Evolutionary conservation across 2,329 filamentous ascomycete species (phyloP).

Genomic region (Talaromyces sp.): DNA sequence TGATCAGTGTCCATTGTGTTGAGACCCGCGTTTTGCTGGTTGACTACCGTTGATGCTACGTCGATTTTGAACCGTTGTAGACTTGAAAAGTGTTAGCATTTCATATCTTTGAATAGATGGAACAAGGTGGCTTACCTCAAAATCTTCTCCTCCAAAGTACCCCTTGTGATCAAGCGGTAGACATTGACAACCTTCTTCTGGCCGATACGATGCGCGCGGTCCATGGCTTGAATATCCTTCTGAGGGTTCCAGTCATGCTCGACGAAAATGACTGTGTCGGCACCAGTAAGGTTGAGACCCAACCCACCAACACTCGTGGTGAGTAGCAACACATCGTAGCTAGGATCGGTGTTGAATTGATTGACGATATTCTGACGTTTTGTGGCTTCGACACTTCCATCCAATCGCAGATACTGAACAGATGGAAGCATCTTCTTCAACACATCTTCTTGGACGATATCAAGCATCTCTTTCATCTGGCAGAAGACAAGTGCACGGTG

Average conservation of each 20-base stretch:
- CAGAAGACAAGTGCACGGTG: slow-evolving; percentile 97
- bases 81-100: slow-evolving; percentile 43
- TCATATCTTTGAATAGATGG: too few species aligned
- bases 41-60: slow-evolving; percentile 95
- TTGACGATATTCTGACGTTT: slow-evolving; percentile 98
- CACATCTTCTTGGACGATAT: slow-evolving; percentile 96
- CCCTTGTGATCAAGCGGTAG: slow-evolving; percentile 91
- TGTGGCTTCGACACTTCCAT: slow-evolving; percentile 87
- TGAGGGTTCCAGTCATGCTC: slow-evolving; percentile 99
- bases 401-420: slow-evolving; percentile 89
- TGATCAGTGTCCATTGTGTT: slow-evolving; percentile 98
- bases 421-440: slow-evolving; percentile 85
- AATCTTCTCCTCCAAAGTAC: slow-evolving; percentile 98
- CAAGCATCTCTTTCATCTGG: slow-evolving; percentile 99
- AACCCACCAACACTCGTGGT: slow-evolving; percentile 95
- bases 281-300: slow-evolving; percentile 90
- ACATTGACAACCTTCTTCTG: slow-evolving; percentile 99
- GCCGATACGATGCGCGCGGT: slow-evolving; percentile 93
- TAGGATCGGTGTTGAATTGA: slow-evolving; percentile 96
- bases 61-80: slow-evolving; percentile 99
- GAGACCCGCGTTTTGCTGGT: slow-evolving; percentile 95
- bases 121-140: slow-evolving; percentile 57
- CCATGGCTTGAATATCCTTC: slow-evolving; percentile 98
- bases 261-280: slow-evolving; percentile 98
- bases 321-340: slow-evolving; percentile 87